Evolutionary conservation across 176 grass and related monocot genomes (phyloP).

Genomic region (Bolboschoenus planiculmis): DNA sequence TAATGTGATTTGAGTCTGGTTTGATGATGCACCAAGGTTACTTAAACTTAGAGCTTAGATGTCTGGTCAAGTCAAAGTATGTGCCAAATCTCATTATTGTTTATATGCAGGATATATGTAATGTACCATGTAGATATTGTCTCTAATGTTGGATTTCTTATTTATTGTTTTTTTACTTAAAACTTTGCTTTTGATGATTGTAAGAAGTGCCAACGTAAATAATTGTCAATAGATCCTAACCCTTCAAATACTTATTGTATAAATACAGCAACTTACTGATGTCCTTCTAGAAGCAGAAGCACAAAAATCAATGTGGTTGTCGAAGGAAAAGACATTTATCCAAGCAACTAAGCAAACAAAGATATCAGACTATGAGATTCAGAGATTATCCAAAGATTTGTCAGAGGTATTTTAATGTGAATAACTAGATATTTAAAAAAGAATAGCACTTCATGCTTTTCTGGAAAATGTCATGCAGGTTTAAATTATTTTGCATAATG

Average conservation of each 20-base stretch:
- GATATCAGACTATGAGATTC: slow-evolving; percentile 42
- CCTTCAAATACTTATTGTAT: background rate
- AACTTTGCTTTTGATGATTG: background rate
- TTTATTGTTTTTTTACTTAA: background rate
- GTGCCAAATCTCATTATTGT: background rate
- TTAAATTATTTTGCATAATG: background rate
- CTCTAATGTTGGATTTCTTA: background rate
- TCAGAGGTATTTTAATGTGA: slow-evolving; percentile 44
- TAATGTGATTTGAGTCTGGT: background rate
- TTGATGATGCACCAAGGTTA: background rate
- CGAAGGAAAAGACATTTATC: slow-evolving; percentile 52
- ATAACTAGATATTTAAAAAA: background rate
- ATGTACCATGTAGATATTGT: background rate
- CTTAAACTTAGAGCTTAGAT: background rate
- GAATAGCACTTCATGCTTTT: background rate
- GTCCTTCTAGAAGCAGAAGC: slow-evolving; percentile 72
- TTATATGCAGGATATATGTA: background rate
- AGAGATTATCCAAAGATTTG: slow-evolving; percentile 60
- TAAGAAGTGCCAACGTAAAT: background rate
- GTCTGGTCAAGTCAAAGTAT: background rate
- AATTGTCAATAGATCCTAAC: background rate
- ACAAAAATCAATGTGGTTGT: slow-evolving; percentile 54
- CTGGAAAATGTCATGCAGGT: background rate
- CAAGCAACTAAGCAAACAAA: slow-evolving; percentile 43
- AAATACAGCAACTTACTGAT: slow-evolving; percentile 87